Conservation (phyloP, 768 basidiomycete genomes). For the Phanerochaete carnosa region DNA sequence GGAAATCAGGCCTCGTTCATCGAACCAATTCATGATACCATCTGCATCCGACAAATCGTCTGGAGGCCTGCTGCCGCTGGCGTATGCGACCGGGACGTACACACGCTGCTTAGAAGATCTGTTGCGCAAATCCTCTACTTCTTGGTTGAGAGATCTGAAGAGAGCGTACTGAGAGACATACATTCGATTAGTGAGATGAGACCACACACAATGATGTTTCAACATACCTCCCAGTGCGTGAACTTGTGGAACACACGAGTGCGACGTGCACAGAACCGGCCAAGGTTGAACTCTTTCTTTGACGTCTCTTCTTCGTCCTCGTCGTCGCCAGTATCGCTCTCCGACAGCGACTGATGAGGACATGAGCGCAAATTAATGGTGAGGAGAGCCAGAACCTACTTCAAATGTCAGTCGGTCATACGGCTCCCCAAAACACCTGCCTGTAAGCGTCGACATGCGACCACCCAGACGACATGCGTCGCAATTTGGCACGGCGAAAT, state of each 20-base stretch:
- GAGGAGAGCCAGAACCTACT: constrained; percentile 29
- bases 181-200: neutral
- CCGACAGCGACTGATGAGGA: constrained; percentile 1
- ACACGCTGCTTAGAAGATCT: constrained; percentile 16
- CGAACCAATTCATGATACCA: constrained; percentile 79
- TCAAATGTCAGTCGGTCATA: constrained; percentile 74
- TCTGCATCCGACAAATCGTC: constrained; percentile 71
- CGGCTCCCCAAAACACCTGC: constrained; percentile 59
- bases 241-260: constrained; percentile 68
- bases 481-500: constrained; percentile 61
- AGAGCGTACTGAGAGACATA: constrained; percentile 49
- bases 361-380: neutral
- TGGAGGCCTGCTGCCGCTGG: constrained; percentile 55
- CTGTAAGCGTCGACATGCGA: constrained; percentile 60
- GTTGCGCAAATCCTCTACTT: constrained; percentile 52
- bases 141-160: constrained; percentile 53
- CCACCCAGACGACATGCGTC: constrained; percentile 82
- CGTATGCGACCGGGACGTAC: constrained; percentile 60
- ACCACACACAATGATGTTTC: neutral
- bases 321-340: constrained; percentile 20
- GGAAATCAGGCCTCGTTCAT: constrained; percentile 62
- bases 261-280: constrained; percentile 76
- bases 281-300: constrained; percentile 53
- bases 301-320: constrained; percentile 16
- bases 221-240: constrained; percentile 79